Conservation (phyloP, 2,329 filamentous ascomycete species). For the Neofusicoccum laricinum region DNA sequence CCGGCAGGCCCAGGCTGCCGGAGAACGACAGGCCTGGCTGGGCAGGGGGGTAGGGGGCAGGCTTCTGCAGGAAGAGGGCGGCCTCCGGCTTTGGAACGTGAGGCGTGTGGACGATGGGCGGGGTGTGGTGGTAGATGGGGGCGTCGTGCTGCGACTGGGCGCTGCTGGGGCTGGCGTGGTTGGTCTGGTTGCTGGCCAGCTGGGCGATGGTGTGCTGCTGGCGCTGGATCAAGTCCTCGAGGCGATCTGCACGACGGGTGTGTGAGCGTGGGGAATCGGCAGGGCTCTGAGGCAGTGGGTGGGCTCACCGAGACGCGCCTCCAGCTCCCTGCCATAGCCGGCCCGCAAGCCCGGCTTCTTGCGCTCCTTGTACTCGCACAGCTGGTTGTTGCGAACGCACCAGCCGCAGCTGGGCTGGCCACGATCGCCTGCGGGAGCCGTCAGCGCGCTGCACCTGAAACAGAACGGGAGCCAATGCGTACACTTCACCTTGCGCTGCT, state of each 20-base stretch:
- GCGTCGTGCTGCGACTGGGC: conserved; percentile 29
- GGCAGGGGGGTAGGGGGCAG: conserved; percentile 33
- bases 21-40: conserved; percentile 27
- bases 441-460: not conserved
- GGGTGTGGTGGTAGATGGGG: conserved; percentile 31
- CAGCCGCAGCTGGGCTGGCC: conserved; percentile 73
- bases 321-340: conserved; percentile 62
- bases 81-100: conserved; percentile 44
- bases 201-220: conserved; percentile 48
- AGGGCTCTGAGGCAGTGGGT: conserved; percentile 19
- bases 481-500: conserved; percentile 69
- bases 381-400: conserved; percentile 65
- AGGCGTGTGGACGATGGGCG: conserved; percentile 37
- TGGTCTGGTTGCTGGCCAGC: conserved; percentile 31
- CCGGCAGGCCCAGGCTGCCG: conserved; percentile 15
- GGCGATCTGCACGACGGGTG: conserved; percentile 37
- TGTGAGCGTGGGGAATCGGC: not conserved
- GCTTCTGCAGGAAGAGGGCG: conserved; percentile 46
- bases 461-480: not conserved
- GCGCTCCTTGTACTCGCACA: conserved; percentile 67
- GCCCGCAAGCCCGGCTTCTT: conserved; percentile 65
- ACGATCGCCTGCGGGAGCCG: conserved; percentile 63
- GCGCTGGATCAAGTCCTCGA: conserved; percentile 43
- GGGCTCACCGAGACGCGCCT: conserved; percentile 55
- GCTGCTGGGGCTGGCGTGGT: conserved; percentile 19